Percentiles rank a stretch among this genome's conserved stretches.
phyloP scores from a whole-genome alignment of 306 rosid species.

The Cicer chorassanicum region DNA sequence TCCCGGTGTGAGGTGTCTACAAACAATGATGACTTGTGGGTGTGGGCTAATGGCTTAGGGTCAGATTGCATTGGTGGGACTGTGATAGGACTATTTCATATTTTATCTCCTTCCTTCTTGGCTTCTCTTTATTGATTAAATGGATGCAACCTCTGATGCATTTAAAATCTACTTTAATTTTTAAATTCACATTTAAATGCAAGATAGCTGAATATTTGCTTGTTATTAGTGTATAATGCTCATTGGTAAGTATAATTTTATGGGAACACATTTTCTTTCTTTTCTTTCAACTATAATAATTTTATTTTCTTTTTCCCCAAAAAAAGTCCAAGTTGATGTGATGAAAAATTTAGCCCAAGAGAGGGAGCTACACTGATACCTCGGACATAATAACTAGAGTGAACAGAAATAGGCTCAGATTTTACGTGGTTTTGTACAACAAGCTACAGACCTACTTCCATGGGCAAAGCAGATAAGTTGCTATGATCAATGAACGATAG shows the following conservation, averaged over 20 bases:
- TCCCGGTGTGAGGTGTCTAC: not conserved
- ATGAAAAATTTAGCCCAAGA: not conserved
- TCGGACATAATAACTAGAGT: not conserved
- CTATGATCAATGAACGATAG: not conserved
- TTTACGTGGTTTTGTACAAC: not conserved
- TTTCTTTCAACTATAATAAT: not conserved
- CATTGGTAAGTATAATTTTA: not conserved
- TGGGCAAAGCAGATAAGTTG: not conserved
- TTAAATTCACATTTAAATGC: not conserved
- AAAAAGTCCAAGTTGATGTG: not conserved
- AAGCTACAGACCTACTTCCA: not conserved
- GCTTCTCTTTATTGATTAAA: not conserved
- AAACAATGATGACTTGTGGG: conserved; percentile 12
- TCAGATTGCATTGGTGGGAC: not conserved
- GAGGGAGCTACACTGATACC: not conserved
- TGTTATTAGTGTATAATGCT: conserved; percentile 8
- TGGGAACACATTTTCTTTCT: not conserved
- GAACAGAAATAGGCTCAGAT: conserved; percentile 15
- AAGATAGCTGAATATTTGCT: not conserved
- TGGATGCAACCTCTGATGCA: not conserved
- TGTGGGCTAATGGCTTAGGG: not conserved
- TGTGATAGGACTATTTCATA: not conserved
- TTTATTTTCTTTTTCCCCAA: not conserved
- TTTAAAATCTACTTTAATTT: not conserved
- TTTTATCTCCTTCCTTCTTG: not conserved